Evolutionary conservation across 441 rosid species (phyloP).

Genomic region (Flueggea neowawraea): DNA sequence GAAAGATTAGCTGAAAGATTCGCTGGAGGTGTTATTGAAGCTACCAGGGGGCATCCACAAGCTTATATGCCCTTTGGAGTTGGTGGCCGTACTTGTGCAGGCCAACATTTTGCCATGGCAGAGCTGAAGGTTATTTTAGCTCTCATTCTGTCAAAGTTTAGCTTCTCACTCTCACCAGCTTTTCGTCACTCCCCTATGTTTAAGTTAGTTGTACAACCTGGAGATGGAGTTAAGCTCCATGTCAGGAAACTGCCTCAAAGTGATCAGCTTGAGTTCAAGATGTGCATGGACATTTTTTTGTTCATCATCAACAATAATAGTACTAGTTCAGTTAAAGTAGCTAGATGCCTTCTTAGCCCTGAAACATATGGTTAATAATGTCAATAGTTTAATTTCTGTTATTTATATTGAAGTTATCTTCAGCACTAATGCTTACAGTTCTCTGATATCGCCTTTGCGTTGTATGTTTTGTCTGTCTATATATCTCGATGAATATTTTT

Average conservation of each 20-base stretch:
- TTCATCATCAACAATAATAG: too few relatives aligned
- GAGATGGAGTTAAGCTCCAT: constrained; percentile 28
- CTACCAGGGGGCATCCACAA: constrained; percentile 25
- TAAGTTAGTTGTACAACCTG: constrained; percentile 37
- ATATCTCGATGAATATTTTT: too few relatives aligned
- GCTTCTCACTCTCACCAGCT: constrained; percentile 33
- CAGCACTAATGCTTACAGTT: too few relatives aligned
- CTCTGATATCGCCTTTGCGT: too few relatives aligned
- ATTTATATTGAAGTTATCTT: too few relatives aligned
- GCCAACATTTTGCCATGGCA: constrained; percentile 46
- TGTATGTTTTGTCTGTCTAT: too few relatives aligned
- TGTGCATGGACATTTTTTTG: too few relatives aligned
- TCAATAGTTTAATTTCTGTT: too few relatives aligned
- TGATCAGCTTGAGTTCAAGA: too few relatives aligned
- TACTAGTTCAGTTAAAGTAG: too few relatives aligned
- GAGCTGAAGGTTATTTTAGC: constrained; percentile 44
- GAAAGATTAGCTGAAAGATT: constrained; percentile 15
- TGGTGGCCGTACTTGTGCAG: constrained; percentile 33
- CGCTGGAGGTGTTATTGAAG: constrained; percentile 26
- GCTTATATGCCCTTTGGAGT: constrained; percentile 45
- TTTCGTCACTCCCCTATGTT: constrained; percentile 39
- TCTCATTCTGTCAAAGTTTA: constrained; percentile 29
- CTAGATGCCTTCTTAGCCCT: too few relatives aligned
- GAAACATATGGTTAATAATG: too few relatives aligned
- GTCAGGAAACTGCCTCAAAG: constrained; percentile 9